phyloP scores from a whole-genome alignment of 169 alveolate species.

The Plasmodium inui region DNA sequence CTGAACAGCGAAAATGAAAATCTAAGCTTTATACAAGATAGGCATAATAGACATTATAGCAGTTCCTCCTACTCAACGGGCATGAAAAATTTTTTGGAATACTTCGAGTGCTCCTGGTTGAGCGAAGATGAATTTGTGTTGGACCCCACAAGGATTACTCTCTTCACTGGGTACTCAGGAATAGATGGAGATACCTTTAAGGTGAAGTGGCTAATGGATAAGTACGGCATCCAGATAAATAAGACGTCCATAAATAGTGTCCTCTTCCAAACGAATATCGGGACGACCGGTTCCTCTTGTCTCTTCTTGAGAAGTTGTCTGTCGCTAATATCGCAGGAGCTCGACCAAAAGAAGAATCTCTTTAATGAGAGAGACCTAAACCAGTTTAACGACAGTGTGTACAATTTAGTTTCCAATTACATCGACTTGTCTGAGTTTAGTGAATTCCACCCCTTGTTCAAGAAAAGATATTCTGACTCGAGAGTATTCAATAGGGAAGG shows the following conservation, averaged over 20 bases:
- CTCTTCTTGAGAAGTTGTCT: conserved; percentile 76
- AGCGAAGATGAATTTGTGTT: conserved; percentile 81
- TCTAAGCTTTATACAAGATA: neutral
- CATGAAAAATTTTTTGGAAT: conserved; percentile 56
- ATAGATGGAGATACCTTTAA: conserved; percentile 81
- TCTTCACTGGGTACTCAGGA: conserved; percentile 78
- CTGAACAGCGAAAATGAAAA: conserved; percentile 3
- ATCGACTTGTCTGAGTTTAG: conserved; percentile 67
- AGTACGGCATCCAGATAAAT: conserved; percentile 79
- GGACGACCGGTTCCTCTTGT: conserved; percentile 80
- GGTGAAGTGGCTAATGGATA: conserved; percentile 82
- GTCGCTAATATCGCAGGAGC: conserved; percentile 63
- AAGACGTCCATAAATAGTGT: conserved; percentile 79
- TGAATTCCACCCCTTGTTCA: conserved; percentile 64
- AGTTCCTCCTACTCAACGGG: neutral
- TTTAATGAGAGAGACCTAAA: conserved; percentile 74
- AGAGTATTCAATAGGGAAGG: conserved; percentile 75
- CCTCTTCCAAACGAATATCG: conserved; percentile 79
- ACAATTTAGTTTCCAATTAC: conserved; percentile 63
- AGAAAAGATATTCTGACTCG: conserved; percentile 14
- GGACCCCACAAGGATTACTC: conserved; percentile 80
- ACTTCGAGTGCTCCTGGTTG: conserved; percentile 78
- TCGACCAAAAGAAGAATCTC: conserved; percentile 54
- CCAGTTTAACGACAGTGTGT: conserved; percentile 74
- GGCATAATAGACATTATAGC: neutral